Percentiles rank a stretch among this genome's conserved stretches.
Evolutionary conservation across 2,329 filamentous ascomycete genomes (phyloP).

Genomic region (Sphaceloma murrayae): DNA sequence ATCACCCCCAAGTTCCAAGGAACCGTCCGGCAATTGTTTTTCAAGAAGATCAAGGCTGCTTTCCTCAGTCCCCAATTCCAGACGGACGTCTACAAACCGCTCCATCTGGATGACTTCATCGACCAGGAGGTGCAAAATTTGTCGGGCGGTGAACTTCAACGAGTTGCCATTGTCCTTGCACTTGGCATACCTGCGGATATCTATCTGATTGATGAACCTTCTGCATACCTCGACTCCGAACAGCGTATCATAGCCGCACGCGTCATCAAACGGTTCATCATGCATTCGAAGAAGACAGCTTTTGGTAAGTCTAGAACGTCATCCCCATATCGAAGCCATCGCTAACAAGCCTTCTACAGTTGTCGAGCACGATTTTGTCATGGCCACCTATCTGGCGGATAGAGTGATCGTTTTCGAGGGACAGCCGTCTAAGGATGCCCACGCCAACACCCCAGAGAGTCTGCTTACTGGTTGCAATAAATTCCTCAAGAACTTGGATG

Average conservation of each 20-base stretch:
- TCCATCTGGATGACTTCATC: slow-evolving; percentile 98
- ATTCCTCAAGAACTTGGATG: slow-evolving; percentile 92
- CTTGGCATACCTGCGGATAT: slow-evolving; percentile 94
- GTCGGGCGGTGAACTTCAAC: slow-evolving; percentile 97
- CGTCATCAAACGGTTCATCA: slow-evolving; percentile 99
- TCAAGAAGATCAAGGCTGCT: slow-evolving; percentile 98
- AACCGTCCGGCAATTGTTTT: slow-evolving; percentile 94
- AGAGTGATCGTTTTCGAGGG: slow-evolving; percentile 98
- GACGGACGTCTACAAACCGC: slow-evolving; percentile 98
- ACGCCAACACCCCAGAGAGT: slow-evolving; percentile 82
- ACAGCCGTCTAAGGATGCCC: slow-evolving; percentile 75
- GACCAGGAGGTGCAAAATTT: slow-evolving; percentile 99
- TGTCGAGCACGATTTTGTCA: slow-evolving; percentile 99
- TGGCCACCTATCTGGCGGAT: slow-evolving; percentile 75
- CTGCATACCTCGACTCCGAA: slow-evolving; percentile 95
- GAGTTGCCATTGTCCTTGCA: slow-evolving; percentile 95
- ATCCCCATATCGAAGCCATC: too few species aligned
- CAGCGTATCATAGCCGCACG: slow-evolving; percentile 95
- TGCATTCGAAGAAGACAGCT: slow-evolving; percentile 99
- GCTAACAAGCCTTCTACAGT: too few species aligned
- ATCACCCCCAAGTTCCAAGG: slow-evolving; percentile 98
- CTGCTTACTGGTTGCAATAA: slow-evolving; percentile 91
- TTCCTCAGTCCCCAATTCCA: slow-evolving; percentile 98
- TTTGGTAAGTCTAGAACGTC: too few species aligned
- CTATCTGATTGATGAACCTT: slow-evolving; percentile 96